Conservation (phyloP, 495 filamentous ascomycete genomes). For the Neurospora sp. region DNA sequence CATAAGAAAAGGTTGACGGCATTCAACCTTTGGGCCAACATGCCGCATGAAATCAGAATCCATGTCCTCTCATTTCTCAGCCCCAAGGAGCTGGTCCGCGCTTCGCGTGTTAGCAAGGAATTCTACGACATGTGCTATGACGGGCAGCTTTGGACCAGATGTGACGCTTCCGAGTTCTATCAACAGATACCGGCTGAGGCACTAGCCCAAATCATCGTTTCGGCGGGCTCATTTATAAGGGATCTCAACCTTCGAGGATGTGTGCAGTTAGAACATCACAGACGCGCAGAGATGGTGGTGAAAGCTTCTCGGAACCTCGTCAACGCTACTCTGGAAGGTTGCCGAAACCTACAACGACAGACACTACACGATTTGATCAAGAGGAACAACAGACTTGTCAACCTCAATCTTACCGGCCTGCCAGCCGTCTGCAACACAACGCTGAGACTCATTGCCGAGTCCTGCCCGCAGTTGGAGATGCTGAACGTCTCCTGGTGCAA, state of each 20-base stretch:
- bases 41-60: constrained; percentile 77
- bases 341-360: constrained; percentile 64
- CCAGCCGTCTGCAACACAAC: constrained; percentile 70
- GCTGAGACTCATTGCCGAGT: constrained; percentile 76
- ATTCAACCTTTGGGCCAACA: constrained; percentile 67
- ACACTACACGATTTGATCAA: constrained; percentile 72
- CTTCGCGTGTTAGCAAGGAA: constrained; percentile 65
- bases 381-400: constrained; percentile 64
- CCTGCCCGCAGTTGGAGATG: constrained; percentile 68
- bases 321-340: constrained; percentile 80
- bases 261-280: constrained; percentile 63
- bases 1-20: constrained; percentile 36
- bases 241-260: constrained; percentile 68
- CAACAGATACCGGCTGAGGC: constrained; percentile 72
- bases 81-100: constrained; percentile 75
- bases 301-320: constrained; percentile 78
- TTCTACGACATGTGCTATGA: constrained; percentile 89
- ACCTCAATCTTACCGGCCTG: constrained; percentile 79
- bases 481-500: constrained; percentile 91
- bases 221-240: constrained; percentile 79
- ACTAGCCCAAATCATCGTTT: constrained; percentile 73
- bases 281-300: constrained; percentile 63
- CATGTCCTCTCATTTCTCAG: constrained; percentile 64
- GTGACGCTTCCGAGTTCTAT: constrained; percentile 85
- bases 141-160: constrained; percentile 79